Percentiles rank a stretch among this genome's conserved stretches.
These are phyloP conservation scores for Lepidopterella palustris DNA, from an alignment of 495 filamentous ascomycete species.

Conservation along the genomic window DNA sequence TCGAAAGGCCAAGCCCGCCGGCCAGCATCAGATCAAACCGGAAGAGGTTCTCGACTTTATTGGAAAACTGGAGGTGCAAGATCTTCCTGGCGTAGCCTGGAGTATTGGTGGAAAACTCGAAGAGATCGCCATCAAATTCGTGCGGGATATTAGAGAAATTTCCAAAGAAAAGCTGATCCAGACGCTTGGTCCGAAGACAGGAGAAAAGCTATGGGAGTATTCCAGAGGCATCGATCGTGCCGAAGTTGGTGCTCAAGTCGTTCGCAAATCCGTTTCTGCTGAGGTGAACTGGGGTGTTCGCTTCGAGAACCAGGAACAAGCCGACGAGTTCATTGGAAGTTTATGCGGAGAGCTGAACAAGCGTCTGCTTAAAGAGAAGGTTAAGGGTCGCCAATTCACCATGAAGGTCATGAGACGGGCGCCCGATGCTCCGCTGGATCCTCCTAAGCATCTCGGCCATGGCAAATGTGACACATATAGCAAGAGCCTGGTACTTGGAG, in stretches of 20 bases:
- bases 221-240: slow-evolving; percentile 78
- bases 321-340: slow-evolving; percentile 79
- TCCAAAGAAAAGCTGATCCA: slow-evolving; percentile 67
- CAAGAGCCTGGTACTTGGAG: slow-evolving; percentile 74
- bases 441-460: slow-evolving; percentile 90
- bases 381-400: slow-evolving; percentile 80
- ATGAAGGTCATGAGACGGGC: slow-evolving; percentile 90
- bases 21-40: slow-evolving; percentile 79
- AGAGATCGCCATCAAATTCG: slow-evolving; percentile 73
- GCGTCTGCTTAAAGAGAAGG: slow-evolving; percentile 69
- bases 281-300: slow-evolving; percentile 98
- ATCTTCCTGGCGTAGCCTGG: slow-evolving; percentile 81
- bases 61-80: slow-evolving; percentile 64
- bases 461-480: slow-evolving; percentile 91
- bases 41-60: slow-evolving; percentile 73
- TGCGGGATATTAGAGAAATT: slow-evolving; percentile 71
- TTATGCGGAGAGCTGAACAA: slow-evolving; percentile 76
- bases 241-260: slow-evolving; percentile 75
- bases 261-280: slow-evolving; percentile 86
- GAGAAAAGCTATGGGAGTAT: slow-evolving; percentile 86
- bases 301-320: slow-evolving; percentile 82
- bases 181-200: slow-evolving; percentile 81
- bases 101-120: slow-evolving; percentile 79
- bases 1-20: slow-evolving; percentile 88
- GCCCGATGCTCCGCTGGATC: slow-evolving; percentile 79